These are phyloP conservation scores for Dendrocalamus latiflorus DNA, from an alignment of 202 grass and related monocot genomes.

Conservation along the genomic window DNA sequence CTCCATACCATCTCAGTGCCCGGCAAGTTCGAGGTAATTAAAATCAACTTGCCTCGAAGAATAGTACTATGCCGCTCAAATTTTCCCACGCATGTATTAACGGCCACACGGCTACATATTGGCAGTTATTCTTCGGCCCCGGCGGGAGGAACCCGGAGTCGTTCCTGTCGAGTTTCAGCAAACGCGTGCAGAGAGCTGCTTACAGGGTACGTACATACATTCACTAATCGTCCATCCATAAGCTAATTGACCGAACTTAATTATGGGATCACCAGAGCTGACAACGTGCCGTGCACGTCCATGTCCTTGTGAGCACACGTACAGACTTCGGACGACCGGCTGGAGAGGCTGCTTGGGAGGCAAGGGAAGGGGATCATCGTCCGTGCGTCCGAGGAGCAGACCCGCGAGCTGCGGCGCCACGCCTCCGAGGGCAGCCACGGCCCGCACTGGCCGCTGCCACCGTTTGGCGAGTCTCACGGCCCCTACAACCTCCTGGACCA, in stretches of 20 bases:
- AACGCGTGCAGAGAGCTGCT: conserved; percentile 50
- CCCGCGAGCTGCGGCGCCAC: conserved; percentile 36
- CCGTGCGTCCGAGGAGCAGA: conserved; percentile 57
- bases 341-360: conserved; percentile 35
- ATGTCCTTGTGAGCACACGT: background rate
- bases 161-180: conserved; percentile 47
- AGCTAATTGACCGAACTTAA: background rate
- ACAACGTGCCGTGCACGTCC: background rate
- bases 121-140: conserved; percentile 52
- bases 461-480: conserved; percentile 50
- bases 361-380: conserved; percentile 43
- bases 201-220: conserved; percentile 31
- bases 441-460: conserved; percentile 49
- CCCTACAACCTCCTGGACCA: conserved; percentile 56
- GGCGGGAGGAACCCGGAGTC: conserved; percentile 53
- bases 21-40: conserved; percentile 34
- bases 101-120: too few relatives aligned
- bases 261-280: background rate
- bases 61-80: background rate
- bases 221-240: background rate
- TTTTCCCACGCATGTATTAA: background rate
- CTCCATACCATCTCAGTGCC: conserved; percentile 52
- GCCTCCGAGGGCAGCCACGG: conserved; percentile 36
- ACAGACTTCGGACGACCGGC: conserved; percentile 35
- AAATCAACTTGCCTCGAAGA: background rate